phyloP scores from a whole-genome alignment of 2,329 filamentous ascomycete genomes.

The Conoideocrella luteorostrata region DNA sequence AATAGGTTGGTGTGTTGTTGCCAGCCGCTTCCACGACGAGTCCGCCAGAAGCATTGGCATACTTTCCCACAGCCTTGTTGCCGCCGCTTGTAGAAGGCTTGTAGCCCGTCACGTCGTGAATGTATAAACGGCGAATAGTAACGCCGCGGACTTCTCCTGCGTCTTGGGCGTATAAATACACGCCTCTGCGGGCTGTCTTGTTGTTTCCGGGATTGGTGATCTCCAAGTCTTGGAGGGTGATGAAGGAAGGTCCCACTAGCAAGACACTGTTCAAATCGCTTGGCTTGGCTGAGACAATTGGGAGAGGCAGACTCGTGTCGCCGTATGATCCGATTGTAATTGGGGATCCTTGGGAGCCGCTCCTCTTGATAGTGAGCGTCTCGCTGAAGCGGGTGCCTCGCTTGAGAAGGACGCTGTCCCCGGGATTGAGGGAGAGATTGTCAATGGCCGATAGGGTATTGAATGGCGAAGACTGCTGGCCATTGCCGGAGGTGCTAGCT shows the following conservation, averaged over 20 bases:
- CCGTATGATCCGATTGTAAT: constrained; percentile 3
- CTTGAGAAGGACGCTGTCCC: background rate
- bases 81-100: background rate
- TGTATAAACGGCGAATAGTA: background rate
- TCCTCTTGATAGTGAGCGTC: background rate
- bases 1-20: background rate
- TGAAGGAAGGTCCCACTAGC: background rate
- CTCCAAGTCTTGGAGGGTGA: constrained; percentile 2
- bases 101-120: constrained; percentile 1
- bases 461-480: background rate
- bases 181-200: constrained; percentile 1
- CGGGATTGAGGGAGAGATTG: background rate
- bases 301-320: background rate
- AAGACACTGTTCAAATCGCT: background rate
- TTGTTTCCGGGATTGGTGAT: constrained; percentile 3
- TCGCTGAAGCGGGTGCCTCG: background rate
- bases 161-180: constrained; percentile 3
- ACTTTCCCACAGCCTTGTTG: background rate
- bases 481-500: background rate
- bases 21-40: constrained; percentile 3
- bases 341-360: background rate
- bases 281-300: background rate
- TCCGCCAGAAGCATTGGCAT: constrained; percentile 2
- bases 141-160: background rate
- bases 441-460: background rate